Evolutionary conservation across 2,329 filamentous ascomycete species (phyloP).

Genomic region (Dothideomycetes sp.): DNA sequence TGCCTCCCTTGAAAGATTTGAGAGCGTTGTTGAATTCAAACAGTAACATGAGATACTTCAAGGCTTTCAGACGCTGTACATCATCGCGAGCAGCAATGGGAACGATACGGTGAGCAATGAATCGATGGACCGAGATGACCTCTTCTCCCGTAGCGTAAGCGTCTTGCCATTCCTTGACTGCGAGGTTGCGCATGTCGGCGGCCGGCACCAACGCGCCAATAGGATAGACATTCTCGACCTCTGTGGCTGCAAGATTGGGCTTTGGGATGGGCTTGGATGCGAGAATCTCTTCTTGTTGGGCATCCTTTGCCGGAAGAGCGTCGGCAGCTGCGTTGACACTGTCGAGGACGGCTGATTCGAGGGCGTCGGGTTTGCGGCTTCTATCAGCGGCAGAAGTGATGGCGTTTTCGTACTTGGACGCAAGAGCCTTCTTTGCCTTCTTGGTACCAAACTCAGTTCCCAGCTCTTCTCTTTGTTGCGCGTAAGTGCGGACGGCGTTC

Average conservation of each 20-base stretch:
- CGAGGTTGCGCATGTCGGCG: conserved; percentile 58
- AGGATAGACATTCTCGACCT: conserved; percentile 65
- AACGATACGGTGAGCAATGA: conserved; percentile 55
- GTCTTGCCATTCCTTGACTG: conserved; percentile 67
- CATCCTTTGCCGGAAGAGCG: conserved; percentile 57
- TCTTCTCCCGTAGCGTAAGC: conserved; percentile 50
- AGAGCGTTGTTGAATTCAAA: conserved; percentile 40
- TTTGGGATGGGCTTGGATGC: conserved; percentile 63
- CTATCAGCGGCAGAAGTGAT: conserved; percentile 41
- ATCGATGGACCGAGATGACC: conserved; percentile 51
- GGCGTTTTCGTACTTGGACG: conserved; percentile 60
- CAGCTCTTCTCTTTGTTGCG: conserved; percentile 58
- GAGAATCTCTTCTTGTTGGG: conserved; percentile 56
- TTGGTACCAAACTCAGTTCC: conserved; percentile 76
- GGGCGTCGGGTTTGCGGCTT: conserved; percentile 46
- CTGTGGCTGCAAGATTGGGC: conserved; percentile 57
- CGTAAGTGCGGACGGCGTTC: conserved; percentile 31
- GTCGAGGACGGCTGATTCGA: conserved; percentile 52
- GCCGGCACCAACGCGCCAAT: conserved; percentile 56
- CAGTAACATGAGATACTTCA: conserved; percentile 40
- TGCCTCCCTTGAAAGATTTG: conserved; percentile 25
- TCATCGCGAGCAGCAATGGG: conserved; percentile 46
- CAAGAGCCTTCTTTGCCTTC: conserved; percentile 72
- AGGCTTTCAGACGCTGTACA: conserved; percentile 38
- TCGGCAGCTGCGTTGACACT: conserved; percentile 53